These are phyloP conservation scores for Yamadazyma atmosphaerica DNA, from an alignment of 1,139 yeast genomes.

Conservation along the genomic window DNA sequence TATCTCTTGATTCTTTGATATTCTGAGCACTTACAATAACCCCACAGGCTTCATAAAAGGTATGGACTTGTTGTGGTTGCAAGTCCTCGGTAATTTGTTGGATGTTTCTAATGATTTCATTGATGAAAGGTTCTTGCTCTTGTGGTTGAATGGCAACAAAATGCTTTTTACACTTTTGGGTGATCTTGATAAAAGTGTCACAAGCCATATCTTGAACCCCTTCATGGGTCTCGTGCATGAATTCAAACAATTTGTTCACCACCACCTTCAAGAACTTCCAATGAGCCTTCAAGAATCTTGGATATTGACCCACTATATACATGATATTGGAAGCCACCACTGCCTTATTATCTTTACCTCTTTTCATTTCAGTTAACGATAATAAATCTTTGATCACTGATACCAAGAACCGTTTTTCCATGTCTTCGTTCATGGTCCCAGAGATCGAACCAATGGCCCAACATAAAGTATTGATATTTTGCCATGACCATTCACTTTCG, in stretches of 20 bases:
- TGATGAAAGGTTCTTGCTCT: slow-evolving; percentile 90
- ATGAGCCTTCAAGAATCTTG: slow-evolving; percentile 94
- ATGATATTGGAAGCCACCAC: slow-evolving; percentile 98
- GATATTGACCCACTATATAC: slow-evolving; percentile 99
- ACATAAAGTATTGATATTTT: slow-evolving; percentile 91
- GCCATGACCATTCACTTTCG: slow-evolving; percentile 99
- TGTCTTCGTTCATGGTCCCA: slow-evolving; percentile 98
- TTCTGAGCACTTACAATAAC: slow-evolving; percentile 84
- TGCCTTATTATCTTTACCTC: slow-evolving; percentile 97
- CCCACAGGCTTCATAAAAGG: slow-evolving; percentile 98
- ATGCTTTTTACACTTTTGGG: slow-evolving; percentile 92
- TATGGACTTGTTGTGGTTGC: slow-evolving; percentile 96
- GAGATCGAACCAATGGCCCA: slow-evolving; percentile 99
- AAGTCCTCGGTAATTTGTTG: slow-evolving; percentile 87
- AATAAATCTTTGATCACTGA: slow-evolving; percentile 89
- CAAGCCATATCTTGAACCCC: slow-evolving; percentile 99
- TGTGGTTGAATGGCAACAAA: slow-evolving; percentile 85
- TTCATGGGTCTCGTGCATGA: slow-evolving; percentile 99
- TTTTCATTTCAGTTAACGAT: slow-evolving; percentile 89
- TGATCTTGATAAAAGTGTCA: slow-evolving; percentile 95
- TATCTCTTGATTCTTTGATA: slow-evolving; percentile 62
- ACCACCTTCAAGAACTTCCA: slow-evolving; percentile 98
- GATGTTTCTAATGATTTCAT: slow-evolving; percentile 81
- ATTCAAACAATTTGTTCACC: slow-evolving; percentile 90
- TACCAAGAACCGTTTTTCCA: slow-evolving; percentile 92